These are phyloP conservation scores for Yamadazyma oceani DNA, from an alignment of 1,139 yeast species.

Conservation along the genomic window DNA sequence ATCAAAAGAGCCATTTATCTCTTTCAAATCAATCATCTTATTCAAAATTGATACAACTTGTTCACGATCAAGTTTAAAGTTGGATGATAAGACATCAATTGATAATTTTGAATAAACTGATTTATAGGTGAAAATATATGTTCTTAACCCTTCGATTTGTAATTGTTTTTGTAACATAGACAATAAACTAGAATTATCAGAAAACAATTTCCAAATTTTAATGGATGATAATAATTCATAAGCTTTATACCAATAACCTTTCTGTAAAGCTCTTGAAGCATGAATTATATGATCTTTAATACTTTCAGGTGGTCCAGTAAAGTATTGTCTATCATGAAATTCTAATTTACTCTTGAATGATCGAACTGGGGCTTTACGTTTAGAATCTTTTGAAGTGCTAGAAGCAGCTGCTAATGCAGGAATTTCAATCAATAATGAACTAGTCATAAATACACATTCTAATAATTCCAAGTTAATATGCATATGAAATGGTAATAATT, in stretches of 20 bases:
- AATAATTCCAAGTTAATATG: conserved; percentile 94
- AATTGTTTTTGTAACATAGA: conserved; percentile 72
- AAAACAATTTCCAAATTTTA: conserved; percentile 86
- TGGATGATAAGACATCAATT: conserved; percentile 59
- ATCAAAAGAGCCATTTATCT: conserved; percentile 62
- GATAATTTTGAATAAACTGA: conserved; percentile 74
- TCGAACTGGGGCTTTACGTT: conserved; percentile 64
- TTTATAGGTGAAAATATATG: conserved; percentile 84
- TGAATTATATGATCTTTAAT: conserved; percentile 92
- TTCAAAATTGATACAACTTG: conserved; percentile 64
- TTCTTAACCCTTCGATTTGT: conserved; percentile 87
- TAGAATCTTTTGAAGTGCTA: conserved; percentile 49
- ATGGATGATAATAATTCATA: conserved; percentile 70
- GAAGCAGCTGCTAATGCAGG: conserved; percentile 66
- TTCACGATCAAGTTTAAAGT: conserved; percentile 62
- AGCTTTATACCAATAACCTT: conserved; percentile 87
- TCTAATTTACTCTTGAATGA: conserved; percentile 92
- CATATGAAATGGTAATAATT: conserved; percentile 95
- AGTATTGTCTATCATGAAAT: conserved; percentile 90
- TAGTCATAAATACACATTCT: conserved; percentile 91
- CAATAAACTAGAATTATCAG: conserved; percentile 66
- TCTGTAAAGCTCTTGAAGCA: conserved; percentile 86
- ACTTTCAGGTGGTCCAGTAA: conserved; percentile 98
- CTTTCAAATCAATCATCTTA: conserved; percentile 75
- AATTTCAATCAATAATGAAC: conserved; percentile 86